Base-by-base conservation (phyloP, 176 grass and related monocot species). In the Tillandsia fasciculata region DNA sequence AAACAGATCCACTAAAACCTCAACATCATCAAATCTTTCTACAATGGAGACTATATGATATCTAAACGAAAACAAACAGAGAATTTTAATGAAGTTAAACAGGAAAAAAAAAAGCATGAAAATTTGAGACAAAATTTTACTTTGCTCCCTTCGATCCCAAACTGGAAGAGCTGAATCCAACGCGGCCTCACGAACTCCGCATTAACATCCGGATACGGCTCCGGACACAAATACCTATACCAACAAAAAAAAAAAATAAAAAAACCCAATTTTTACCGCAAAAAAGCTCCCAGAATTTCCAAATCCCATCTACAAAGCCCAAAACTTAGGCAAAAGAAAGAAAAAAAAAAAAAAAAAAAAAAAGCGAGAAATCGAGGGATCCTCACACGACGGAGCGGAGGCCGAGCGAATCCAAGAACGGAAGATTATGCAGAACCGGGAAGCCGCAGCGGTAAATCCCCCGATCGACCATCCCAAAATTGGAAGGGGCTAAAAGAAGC, bases 361-460 rank as follows among this genome's bases (percentile, higher is more conserved):
- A 6, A 23, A 3, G 18, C 9, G 52, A 42, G 33, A 42, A 42
- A 42, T 42, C 15, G 12, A 67, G 18, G 11, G 26, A 27, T 9
- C 13, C 75, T 77, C 75, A 77, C 75, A 77, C 53, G 66, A 77
- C 69, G 28, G 75, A 77, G 26, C 66, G 65, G 29, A 77, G 42
- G 2, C 50, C 11, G 12, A 77, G 66, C 6, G 53, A 6, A 12
- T 77, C 75, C 75, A 77, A 63, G 66, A 77, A 77, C 12, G 52
- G 17, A 9, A 77, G 18, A 47, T 50, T 69, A 33, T 77, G 65
- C 12, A 42, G 20, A 9, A 0, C 8, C 6, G 75, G 75, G 29
- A 77, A 69, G 15, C 75, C 75, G 12, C 65, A 77, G 8, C 75
- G 27, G 42, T 69, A 69, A 66, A 77, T 77, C 20, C 66, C 66